Percentiles rank a stretch among this genome's conserved stretches.
Evolutionary conservation across 78 protist genomes (phyloP).

Genomic region (Cyanophora paradoxa): DNA sequence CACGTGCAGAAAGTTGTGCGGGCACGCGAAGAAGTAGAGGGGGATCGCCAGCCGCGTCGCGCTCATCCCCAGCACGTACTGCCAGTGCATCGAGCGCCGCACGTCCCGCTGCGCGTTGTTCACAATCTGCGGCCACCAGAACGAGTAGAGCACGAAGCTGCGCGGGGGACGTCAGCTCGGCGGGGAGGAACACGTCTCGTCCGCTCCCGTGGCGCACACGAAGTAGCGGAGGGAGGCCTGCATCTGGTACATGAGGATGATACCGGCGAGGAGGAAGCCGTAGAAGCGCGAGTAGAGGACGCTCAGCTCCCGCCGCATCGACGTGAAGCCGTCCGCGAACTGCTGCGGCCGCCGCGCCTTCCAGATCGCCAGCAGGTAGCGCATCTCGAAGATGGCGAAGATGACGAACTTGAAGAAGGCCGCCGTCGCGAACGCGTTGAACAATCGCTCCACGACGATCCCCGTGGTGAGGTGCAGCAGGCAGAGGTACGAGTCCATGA

Average conservation of each 20-base stretch:
- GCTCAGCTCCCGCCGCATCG: constrained; percentile 50
- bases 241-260: constrained; percentile 55
- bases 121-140: constrained; percentile 69
- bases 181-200: background rate
- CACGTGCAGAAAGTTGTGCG: constrained; percentile 45
- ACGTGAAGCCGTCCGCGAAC: constrained; percentile 44
- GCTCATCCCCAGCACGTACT: constrained; percentile 54
- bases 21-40: constrained; percentile 63
- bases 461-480: constrained; percentile 57
- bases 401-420: constrained; percentile 64
- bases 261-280: constrained; percentile 41
- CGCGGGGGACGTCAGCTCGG: background rate
- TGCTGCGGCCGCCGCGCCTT: constrained; percentile 57
- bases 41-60: constrained; percentile 50
- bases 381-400: constrained; percentile 67
- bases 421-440: constrained; percentile 66
- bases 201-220: background rate
- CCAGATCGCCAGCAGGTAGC: constrained; percentile 52
- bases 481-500: constrained; percentile 64
- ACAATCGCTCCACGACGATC: constrained; percentile 37
- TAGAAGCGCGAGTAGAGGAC: constrained; percentile 62
- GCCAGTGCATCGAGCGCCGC: constrained; percentile 25
- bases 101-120: constrained; percentile 3
- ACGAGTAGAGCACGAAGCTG: constrained; percentile 52
- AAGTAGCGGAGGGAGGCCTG: constrained; percentile 27